Percentiles rank a stretch among this genome's conserved stretches.
phyloP scores from a whole-genome alignment of 2,329 filamentous ascomycete species.

The Pseudogymnoascus sp. region DNA sequence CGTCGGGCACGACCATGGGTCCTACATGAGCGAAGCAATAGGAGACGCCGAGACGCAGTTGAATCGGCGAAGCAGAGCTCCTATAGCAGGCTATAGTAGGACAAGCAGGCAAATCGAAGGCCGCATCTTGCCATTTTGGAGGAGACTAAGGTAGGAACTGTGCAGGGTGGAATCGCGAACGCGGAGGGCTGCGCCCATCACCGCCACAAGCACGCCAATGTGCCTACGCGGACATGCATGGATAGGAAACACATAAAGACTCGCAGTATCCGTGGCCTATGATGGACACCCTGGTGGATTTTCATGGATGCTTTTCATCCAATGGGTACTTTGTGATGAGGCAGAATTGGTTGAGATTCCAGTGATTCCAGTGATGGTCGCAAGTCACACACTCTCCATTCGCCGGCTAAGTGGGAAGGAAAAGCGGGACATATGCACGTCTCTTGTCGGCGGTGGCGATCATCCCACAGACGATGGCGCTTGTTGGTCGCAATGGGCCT shows the following conservation, averaged over 20 bases:
- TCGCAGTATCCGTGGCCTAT: conserved; percentile 6
- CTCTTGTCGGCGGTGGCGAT: conserved; percentile 8
- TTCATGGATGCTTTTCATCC: not conserved
- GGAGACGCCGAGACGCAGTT: conserved; percentile 7
- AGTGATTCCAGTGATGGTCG: not conserved
- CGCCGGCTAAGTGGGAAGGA: not conserved
- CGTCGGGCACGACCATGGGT: conserved; percentile 2
- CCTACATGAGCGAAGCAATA: not conserved
- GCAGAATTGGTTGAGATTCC: conserved; percentile 3
- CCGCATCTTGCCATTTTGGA: not conserved
- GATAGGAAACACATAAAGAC: not conserved
- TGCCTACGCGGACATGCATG: not conserved
- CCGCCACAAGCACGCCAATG: not conserved
- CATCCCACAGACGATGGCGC: conserved; percentile 7
- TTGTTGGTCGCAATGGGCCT: not conserved
- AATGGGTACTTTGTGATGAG: conserved; percentile 5
- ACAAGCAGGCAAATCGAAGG: conserved; percentile 5
- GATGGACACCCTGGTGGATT: not conserved
- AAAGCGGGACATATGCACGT: not conserved
- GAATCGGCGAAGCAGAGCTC: conserved; percentile 4
- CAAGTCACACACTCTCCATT: conserved; percentile 9
- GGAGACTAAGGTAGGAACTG: conserved; percentile 7
- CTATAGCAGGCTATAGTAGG: not conserved
- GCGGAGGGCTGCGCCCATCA: conserved; percentile 3
- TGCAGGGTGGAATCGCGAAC: not conserved